Conservation (phyloP, 2,329 filamentous ascomycete species). For the Beauveria varroae region DNA sequence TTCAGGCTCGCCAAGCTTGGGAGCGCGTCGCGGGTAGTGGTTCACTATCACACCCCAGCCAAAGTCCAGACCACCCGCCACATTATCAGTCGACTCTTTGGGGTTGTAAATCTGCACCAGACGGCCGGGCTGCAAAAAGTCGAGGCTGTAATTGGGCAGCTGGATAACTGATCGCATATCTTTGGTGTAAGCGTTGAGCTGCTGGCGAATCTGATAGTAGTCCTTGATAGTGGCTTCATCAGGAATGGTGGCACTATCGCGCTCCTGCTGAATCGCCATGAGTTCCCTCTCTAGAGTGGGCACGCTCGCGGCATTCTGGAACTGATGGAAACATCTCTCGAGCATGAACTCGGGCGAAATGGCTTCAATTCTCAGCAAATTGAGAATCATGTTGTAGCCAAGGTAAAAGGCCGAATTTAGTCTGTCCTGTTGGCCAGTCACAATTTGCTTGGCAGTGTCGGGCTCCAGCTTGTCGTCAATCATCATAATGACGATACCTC, state of each 20-base stretch:
- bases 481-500: slow-evolving; percentile 99
- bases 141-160: slow-evolving; percentile 77
- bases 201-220: slow-evolving; percentile 84
- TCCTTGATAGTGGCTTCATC: slow-evolving; percentile 88
- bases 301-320: slow-evolving; percentile 89
- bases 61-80: slow-evolving; percentile 55
- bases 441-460: slow-evolving; percentile 85
- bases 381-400: slow-evolving; percentile 98
- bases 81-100: slow-evolving; percentile 35
- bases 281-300: slow-evolving; percentile 77
- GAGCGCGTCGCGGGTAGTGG: slow-evolving; percentile 55
- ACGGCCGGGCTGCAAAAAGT: slow-evolving; percentile 82
- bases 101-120: slow-evolving; percentile 77
- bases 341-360: slow-evolving; percentile 98
- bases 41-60: slow-evolving; percentile 90
- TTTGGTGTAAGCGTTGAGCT: slow-evolving; percentile 73
- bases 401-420: slow-evolving; percentile 97
- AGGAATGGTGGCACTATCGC: slow-evolving; percentile 65
- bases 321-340: slow-evolving; percentile 97
- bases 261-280: slow-evolving; percentile 67
- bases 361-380: slow-evolving; percentile 94
- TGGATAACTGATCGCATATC: slow-evolving; percentile 91
- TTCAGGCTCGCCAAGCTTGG: slow-evolving; percentile 61
- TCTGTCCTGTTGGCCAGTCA: slow-evolving; percentile 92
- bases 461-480: slow-evolving; percentile 95